Conservation (phyloP, 306 rosid genomes). For the Carpinus viminea region DNA sequence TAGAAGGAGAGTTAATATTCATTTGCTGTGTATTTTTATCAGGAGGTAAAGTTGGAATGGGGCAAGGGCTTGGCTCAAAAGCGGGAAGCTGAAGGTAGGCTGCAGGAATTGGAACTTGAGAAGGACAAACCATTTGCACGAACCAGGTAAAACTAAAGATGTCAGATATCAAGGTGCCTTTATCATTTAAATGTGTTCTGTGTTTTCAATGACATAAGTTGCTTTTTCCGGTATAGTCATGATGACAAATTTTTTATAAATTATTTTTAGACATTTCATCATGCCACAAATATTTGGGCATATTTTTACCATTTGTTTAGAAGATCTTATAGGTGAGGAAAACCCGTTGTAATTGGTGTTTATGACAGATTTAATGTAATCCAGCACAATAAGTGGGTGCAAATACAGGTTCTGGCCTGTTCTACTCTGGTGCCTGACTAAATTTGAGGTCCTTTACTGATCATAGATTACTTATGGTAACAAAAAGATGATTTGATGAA, state of each 20-base stretch:
- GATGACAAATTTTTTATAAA: no score
- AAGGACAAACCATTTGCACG: slow-evolving; percentile 87
- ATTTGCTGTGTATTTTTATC: slow-evolving; percentile 26
- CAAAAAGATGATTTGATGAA: neutral
- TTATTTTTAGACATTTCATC: neutral
- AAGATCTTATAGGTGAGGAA: neutral
- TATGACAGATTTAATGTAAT: neutral
- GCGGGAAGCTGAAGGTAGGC: slow-evolving; percentile 82
- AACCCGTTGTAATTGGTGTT: neutral
- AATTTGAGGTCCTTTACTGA: neutral
- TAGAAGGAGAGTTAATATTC: slow-evolving; percentile 4
- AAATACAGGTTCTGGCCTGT: neutral
- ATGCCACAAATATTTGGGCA: neutral
- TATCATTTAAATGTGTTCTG: slow-evolving; percentile 15
- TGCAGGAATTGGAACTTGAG: slow-evolving; percentile 79
- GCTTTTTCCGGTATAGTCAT: no score
- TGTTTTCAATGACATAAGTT: neutral
- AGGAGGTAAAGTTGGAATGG: slow-evolving; percentile 90
- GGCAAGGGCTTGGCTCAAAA: slow-evolving; percentile 96
- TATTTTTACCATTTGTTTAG: neutral
- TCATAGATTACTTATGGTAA: neutral
- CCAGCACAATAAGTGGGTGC: neutral
- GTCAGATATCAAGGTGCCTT: neutral
- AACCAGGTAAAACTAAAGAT: slow-evolving; percentile 53
- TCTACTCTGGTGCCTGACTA: neutral